Evolutionary conservation across 805 yeast species (phyloP), one percentile per base, ranked within the genome.

Genomic region (Blastobotrys robertii): DNA sequence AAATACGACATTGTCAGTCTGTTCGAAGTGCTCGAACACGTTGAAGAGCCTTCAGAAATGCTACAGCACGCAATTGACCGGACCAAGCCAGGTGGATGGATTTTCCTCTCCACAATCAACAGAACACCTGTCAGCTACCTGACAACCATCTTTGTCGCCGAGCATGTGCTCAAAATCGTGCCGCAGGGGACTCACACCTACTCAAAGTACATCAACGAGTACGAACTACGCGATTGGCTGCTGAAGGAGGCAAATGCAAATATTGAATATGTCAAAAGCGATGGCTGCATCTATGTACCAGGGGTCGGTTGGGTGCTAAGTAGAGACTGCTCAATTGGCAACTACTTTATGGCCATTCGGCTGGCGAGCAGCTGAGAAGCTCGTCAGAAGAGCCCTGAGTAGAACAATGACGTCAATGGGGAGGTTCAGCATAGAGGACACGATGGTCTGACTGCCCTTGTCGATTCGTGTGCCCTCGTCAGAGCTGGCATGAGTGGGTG

Each of bases 11-110:
- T 88, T 2, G 79, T 92, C 3, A 85, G 97, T 1, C 75, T 88
- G 76, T 85, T 90, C 72, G 99, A 92, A 60, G 79, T 92, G 76
- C 68, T 92, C 31, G 99, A 92, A 60, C 99, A 92, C 59, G 97
- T 92, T 2, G 85, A 84, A 45, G 73, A 76, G 46, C 98, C 99
- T 0, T 64, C 84, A 0, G 76, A 73, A 42, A 81, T 88, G 11
- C 62, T 92, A 43, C 60, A 68, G n/a, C 74, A 73, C 39, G 94
- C 94, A 0, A 67, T 87, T 58, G 55, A 65, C 31, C 76, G 77
- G 46, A 79, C 90, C 31, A 74, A 76, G 44, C 81, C 80, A 0
- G 90, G 88, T 7, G 97, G 98, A 28, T 76, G 83, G 69, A 58
- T 90, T 30, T 86, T 92, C 55, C 56, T 88, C 42, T 86, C 96